A percentile compares a stretch with the other conserved stretches of the same genome.
phyloP scores from a whole-genome alignment of 2,329 filamentous ascomycete species.

The Bipolaris sorokiniana region DNA sequence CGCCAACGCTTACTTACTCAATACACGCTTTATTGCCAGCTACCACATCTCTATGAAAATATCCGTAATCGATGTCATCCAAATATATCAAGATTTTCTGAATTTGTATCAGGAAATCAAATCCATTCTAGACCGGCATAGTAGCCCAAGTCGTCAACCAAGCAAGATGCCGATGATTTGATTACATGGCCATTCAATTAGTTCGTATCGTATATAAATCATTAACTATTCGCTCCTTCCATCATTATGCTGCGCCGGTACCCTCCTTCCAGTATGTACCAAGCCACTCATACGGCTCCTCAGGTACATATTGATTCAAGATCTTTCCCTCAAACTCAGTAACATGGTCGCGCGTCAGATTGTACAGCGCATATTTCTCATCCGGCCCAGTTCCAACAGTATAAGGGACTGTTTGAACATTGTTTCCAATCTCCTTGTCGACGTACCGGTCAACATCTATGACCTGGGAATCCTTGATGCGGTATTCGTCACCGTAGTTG shows the following conservation, averaged over 20 bases:
- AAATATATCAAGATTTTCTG: no score
- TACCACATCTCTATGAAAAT: no score
- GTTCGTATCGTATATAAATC: background rate
- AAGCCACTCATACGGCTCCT: conserved; percentile 32
- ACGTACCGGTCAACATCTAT: conserved; percentile 28
- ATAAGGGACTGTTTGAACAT: conserved; percentile 35
- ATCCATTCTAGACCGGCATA: background rate
- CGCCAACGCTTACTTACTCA: no score
- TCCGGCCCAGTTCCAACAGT: conserved; percentile 34
- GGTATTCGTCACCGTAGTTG: conserved; percentile 36
- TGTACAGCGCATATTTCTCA: conserved; percentile 37
- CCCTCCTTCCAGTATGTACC: conserved; percentile 28
- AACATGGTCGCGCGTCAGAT: conserved; percentile 30
- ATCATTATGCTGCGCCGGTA: conserved; percentile 1
- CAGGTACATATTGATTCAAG: conserved; percentile 26
- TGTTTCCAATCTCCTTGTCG: conserved; percentile 37
- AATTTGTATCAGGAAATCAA: background rate
- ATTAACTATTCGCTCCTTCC: background rate
- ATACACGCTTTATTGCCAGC: background rate
- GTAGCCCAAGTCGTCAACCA: background rate
- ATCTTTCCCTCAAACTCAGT: conserved; percentile 30
- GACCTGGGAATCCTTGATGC: conserved; percentile 31
- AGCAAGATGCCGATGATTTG: background rate
- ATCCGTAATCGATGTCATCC: background rate
- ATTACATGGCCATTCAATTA: background rate